Evolutionary conservation across 2,329 filamentous ascomycete species (phyloP).

Genomic region (Beauveria asiatica): DNA sequence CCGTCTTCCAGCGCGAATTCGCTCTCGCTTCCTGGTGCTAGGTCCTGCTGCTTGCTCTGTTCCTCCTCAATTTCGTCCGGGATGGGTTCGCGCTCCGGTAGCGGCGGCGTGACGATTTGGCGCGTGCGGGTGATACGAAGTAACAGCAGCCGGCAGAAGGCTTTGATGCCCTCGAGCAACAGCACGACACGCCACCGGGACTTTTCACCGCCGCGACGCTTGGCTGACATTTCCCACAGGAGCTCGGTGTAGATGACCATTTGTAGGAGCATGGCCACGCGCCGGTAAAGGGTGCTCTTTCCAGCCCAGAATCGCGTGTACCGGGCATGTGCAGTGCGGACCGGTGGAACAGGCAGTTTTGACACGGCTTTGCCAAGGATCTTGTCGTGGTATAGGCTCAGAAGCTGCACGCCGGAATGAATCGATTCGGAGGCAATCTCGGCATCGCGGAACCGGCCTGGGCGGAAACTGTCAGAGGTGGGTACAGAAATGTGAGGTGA

Average conservation of each 20-base stretch:
- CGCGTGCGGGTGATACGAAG: conserved; percentile 75
- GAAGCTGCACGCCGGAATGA: conserved; percentile 79
- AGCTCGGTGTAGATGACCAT: conserved; percentile 93
- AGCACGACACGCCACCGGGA: conserved; percentile 82
- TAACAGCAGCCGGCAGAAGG: conserved; percentile 70
- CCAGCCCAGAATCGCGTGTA: conserved; percentile 61
- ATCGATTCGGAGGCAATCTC: conserved; percentile 91
- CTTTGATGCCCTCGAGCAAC: conserved; percentile 77
- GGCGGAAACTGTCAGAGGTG: not conserved
- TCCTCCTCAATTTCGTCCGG: conserved; percentile 42
- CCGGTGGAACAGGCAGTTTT: conserved; percentile 43
- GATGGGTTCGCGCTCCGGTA: conserved; percentile 79
- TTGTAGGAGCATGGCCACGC: conserved; percentile 73
- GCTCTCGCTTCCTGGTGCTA: conserved; percentile 30
- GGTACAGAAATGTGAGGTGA: not conserved
- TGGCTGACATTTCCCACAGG: conserved; percentile 95
- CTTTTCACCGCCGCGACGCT: conserved; percentile 70
- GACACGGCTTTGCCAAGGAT: conserved; percentile 63
- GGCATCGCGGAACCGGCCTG: conserved; percentile 78
- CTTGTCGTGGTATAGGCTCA: conserved; percentile 87
- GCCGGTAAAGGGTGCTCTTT: conserved; percentile 62
- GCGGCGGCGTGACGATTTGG: conserved; percentile 70
- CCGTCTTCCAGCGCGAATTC: conserved; percentile 32
- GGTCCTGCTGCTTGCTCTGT: conserved; percentile 29
- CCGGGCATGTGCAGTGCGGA: conserved; percentile 50